These are phyloP conservation scores for Annona squamosa DNA, from an alignment of 164 flowering plant species.

Conservation along the genomic window DNA sequence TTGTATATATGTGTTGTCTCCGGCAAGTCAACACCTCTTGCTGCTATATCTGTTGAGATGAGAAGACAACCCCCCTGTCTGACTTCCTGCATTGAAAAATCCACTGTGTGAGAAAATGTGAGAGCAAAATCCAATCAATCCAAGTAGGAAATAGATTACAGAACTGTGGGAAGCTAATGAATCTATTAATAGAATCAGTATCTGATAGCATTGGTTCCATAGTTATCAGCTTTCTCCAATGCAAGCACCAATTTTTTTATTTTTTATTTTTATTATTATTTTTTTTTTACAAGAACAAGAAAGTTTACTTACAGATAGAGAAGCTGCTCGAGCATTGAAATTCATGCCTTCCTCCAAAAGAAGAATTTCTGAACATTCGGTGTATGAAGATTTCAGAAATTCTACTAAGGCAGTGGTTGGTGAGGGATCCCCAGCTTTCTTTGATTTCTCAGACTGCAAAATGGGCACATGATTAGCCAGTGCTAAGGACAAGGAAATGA, in stretches of 20 bases:
- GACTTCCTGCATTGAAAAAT: constrained; percentile 43
- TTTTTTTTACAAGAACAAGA: neutral
- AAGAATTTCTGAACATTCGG: constrained; percentile 36
- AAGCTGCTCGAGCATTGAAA: constrained; percentile 70
- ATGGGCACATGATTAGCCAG: neutral
- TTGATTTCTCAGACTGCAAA: constrained; percentile 87
- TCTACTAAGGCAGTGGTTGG: constrained; percentile 48
- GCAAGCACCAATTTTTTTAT: neutral
- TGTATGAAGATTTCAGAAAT: constrained; percentile 49
- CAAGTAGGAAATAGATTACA: neutral
- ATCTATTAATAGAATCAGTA: neutral
- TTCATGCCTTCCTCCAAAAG: constrained; percentile 85
- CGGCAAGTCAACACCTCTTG: constrained; percentile 88
- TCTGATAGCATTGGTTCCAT: neutral
- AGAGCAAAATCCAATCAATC: neutral
- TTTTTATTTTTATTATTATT: neutral
- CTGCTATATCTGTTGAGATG: constrained; percentile 89
- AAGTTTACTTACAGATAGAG: constrained; percentile 52
- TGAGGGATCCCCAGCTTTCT: constrained; percentile 70
- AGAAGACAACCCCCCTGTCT: constrained; percentile 64
- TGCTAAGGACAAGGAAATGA: neutral
- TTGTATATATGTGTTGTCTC: constrained; percentile 92
- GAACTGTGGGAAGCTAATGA: neutral
- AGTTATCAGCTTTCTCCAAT: neutral
- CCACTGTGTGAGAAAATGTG: neutral